A percentile compares a stretch with the other conserved stretches of the same genome.
These are phyloP conservation scores for Talaromyces sp. DNA, from an alignment of 2,329 filamentous ascomycete species.

Conservation along the genomic window DNA sequence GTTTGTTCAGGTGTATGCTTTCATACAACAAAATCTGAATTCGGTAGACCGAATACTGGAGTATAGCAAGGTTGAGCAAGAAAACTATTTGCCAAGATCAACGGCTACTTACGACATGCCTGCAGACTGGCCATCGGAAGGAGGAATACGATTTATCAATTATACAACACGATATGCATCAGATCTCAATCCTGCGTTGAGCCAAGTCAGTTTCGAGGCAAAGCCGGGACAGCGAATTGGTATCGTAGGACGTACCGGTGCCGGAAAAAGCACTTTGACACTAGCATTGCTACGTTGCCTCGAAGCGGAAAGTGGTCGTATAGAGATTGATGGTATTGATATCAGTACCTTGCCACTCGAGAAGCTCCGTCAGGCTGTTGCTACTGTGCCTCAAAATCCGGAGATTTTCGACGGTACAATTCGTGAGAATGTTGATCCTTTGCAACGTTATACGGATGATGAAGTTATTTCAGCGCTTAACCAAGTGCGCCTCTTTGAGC, in stretches of 20 bases:
- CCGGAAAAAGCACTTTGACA: slow-evolving; percentile 33
- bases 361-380: neutral
- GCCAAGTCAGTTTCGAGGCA: slow-evolving; percentile 26
- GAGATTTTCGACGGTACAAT: neutral
- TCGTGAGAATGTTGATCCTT: slow-evolving; percentile 5
- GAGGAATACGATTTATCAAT: neutral
- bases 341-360: neutral
- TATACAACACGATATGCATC: slow-evolving; percentile 4
- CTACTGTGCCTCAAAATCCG: slow-evolving; percentile 5
- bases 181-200: slow-evolving; percentile 21
- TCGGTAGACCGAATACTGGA: slow-evolving; percentile 5
- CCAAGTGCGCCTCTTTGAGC: neutral
- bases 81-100: neutral
- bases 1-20: slow-evolving; percentile 3
- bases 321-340: slow-evolving; percentile 28
- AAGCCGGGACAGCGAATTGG: slow-evolving; percentile 30
- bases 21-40: slow-evolving; percentile 11
- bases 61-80: neutral
- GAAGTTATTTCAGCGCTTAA: neutral
- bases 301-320: slow-evolving; percentile 25
- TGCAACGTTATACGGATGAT: neutral
- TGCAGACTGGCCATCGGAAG: neutral
- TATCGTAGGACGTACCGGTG: slow-evolving; percentile 34
- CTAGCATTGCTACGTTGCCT: slow-evolving; percentile 33
- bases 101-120: slow-evolving; percentile 1